Percentiles rank a stretch among this genome's conserved stretches.
Evolutionary conservation across 345 rosid species (phyloP).

Genomic region (Camelina sativa): DNA sequence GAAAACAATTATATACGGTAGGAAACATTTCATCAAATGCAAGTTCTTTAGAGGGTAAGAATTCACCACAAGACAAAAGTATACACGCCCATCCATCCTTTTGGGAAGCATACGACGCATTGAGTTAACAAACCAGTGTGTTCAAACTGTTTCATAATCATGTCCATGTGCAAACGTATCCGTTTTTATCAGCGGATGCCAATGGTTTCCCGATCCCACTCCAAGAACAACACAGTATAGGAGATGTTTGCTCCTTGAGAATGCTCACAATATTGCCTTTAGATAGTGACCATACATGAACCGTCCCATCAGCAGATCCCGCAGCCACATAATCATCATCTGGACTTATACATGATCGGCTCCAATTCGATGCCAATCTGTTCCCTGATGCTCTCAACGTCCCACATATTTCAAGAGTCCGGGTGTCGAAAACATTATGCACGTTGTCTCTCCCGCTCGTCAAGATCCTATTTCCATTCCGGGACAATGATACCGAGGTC

Average conservation of each 20-base stretch:
- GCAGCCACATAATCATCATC: conserved; percentile 87
- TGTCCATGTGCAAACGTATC: conserved; percentile 82
- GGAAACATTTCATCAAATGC: conserved; percentile 1
- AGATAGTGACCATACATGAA: conserved; percentile 79
- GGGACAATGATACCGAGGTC: conserved; percentile 71
- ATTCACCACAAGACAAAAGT: conserved; percentile 5
- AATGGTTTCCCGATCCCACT: conserved; percentile 91
- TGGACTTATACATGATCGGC: conserved; percentile 93
- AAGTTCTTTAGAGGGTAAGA: conserved; percentile 6
- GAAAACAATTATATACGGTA: conserved; percentile 17
- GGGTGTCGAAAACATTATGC: conserved; percentile 84
- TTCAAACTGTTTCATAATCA: conserved; percentile 40
- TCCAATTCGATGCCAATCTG: conserved; percentile 93
- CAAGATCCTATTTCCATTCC: conserved; percentile 71
- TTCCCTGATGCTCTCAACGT: conserved; percentile 78
- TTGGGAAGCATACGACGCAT: conserved; percentile 18
- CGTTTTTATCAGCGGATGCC: conserved; percentile 86
- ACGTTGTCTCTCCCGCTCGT: conserved; percentile 93
- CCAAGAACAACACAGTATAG: conserved; percentile 93
- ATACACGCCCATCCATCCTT: not conserved
- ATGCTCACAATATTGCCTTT: conserved; percentile 73
- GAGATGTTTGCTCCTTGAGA: conserved; percentile 77
- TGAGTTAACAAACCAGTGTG: conserved; percentile 23
- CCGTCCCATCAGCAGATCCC: conserved; percentile 85
- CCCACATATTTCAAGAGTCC: conserved; percentile 86